These are phyloP conservation scores for Solanum raphanifolium DNA, from an alignment of 257 asterid genomes.

Conservation along the genomic window DNA sequence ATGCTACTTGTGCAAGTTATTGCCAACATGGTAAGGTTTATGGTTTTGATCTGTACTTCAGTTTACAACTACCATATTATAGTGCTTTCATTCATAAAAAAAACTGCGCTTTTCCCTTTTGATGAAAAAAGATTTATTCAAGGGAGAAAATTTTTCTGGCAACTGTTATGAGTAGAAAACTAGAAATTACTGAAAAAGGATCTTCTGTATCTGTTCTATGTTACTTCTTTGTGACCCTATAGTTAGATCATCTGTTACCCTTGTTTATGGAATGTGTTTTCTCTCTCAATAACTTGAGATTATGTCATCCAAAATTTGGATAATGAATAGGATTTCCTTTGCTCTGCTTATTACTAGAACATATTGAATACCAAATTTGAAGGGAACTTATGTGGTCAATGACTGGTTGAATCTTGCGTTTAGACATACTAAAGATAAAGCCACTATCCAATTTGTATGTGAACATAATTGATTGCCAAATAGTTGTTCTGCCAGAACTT, in stretches of 20 bases:
- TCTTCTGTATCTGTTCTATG: background rate
- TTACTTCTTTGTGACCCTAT: background rate
- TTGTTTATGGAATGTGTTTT: background rate
- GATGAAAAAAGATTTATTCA: background rate
- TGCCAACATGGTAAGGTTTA: slow-evolving; percentile 81
- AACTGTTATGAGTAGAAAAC: background rate
- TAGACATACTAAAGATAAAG: background rate
- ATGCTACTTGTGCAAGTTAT: slow-evolving; percentile 76
- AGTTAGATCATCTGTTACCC: background rate
- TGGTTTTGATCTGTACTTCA: background rate
- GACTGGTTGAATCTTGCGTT: background rate
- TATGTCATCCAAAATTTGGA: background rate
- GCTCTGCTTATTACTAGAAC: background rate
- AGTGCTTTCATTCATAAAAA: background rate
- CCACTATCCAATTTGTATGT: background rate
- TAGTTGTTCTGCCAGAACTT: background rate
- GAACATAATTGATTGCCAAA: background rate
- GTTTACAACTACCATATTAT: background rate
- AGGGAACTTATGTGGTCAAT: background rate
- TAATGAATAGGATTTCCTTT: background rate
- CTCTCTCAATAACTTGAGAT: background rate
- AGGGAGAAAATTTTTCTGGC: background rate
- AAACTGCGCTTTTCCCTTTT: background rate
- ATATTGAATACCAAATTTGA: background rate
- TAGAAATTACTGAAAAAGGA: background rate